Evolutionary conservation across 345 rosid species (phyloP).

Genomic region (Mallotus nudiflorus): DNA sequence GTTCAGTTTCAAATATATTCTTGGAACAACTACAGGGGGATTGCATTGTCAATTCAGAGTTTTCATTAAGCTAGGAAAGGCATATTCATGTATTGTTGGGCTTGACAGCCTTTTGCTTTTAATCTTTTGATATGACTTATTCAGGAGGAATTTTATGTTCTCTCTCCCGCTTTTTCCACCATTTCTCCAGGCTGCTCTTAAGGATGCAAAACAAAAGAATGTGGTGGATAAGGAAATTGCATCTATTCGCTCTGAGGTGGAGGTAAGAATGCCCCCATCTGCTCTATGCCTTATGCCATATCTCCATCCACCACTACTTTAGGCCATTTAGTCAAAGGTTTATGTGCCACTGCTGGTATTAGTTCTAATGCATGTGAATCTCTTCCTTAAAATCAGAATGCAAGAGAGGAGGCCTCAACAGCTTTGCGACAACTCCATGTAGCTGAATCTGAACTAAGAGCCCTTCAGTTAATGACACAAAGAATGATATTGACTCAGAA

Average conservation of each 20-base stretch:
- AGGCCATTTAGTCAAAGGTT: background rate
- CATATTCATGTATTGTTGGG: too few relatives aligned
- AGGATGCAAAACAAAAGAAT: conserved; percentile 28
- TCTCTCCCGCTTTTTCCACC: background rate
- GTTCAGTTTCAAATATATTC: background rate
- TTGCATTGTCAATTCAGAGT: too few relatives aligned
- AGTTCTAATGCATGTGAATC: background rate
- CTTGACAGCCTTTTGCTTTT: background rate
- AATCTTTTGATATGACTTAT: background rate
- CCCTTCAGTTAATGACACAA: conserved; percentile 36
- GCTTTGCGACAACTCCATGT: conserved; percentile 27
- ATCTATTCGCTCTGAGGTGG: conserved; percentile 24
- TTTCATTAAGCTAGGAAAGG: too few relatives aligned
- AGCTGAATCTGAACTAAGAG: conserved; percentile 37
- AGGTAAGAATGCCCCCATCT: conserved; percentile 12
- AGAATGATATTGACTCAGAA: conserved; percentile 38
- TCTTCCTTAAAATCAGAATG: conserved; percentile 20
- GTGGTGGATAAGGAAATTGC: conserved; percentile 30
- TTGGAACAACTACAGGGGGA: too few relatives aligned
- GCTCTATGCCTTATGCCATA: background rate
- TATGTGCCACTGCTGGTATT: background rate
- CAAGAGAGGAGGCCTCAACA: conserved; percentile 33
- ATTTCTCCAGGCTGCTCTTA: conserved; percentile 30
- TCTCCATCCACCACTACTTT: background rate
- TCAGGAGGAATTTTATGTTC: background rate